Evolutionary conservation across 768 basidiomycete genomes (phyloP).

Genomic region (Suillus sp.): DNA sequence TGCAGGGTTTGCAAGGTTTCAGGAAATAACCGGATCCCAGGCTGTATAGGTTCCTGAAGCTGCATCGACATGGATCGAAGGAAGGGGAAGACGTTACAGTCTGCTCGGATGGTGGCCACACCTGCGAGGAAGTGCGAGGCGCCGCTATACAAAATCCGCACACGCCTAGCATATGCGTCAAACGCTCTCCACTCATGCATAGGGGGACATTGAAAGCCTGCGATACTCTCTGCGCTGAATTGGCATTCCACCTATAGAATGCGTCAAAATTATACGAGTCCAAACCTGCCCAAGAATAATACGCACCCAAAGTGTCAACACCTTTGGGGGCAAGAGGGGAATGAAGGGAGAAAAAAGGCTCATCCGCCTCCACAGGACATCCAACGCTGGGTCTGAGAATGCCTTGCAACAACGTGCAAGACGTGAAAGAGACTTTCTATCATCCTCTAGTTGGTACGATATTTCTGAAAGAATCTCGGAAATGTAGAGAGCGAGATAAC

Average conservation of each 20-base stretch:
- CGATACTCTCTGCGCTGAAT: constrained; percentile 8
- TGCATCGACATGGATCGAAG: constrained; percentile 16
- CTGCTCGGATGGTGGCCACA: constrained; percentile 17
- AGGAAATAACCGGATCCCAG: constrained; percentile 19
- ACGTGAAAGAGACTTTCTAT: constrained; percentile 13
- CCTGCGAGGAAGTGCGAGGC: constrained; percentile 21
- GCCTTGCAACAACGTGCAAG: constrained; percentile 19
- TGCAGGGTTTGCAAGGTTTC: constrained; percentile 18
- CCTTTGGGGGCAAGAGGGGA: constrained; percentile 17
- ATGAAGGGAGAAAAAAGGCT: constrained; percentile 20
- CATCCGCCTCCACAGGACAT: constrained; percentile 25
- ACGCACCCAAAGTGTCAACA: constrained; percentile 20
- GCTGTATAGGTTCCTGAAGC: constrained; percentile 17
- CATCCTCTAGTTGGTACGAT: constrained; percentile 16
- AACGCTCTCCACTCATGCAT: constrained; percentile 18
- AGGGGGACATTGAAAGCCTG: constrained; percentile 18
- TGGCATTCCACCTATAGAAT: constrained; percentile 1
- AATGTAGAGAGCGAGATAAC: constrained; percentile 15
- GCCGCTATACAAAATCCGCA: constrained; percentile 12
- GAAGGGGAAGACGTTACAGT: constrained; percentile 18
- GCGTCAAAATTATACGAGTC: not conserved
- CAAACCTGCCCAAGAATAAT: not conserved
- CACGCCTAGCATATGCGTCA: constrained; percentile 22
- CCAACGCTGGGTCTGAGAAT: constrained; percentile 17
- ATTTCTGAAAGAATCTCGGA: constrained; percentile 21